Evolutionary conservation across 23 red algal genomes (phyloP).

Genomic region (Pyropia yezoensis): DNA sequence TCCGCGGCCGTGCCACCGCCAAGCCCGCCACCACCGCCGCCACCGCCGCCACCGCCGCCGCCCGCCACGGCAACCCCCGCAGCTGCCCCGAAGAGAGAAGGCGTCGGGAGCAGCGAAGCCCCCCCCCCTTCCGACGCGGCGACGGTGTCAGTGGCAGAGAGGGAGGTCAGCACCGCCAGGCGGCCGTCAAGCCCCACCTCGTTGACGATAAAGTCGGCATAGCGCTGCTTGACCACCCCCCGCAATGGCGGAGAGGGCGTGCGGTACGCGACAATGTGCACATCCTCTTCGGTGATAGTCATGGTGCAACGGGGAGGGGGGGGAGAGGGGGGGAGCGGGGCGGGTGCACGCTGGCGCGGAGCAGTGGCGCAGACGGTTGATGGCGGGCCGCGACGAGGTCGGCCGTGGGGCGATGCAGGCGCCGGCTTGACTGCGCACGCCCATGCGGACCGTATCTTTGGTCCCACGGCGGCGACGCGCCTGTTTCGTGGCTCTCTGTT

Average conservation of each 20-base stretch:
- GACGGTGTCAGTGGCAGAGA: background rate
- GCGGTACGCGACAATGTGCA: conserved; percentile 74
- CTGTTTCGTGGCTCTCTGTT: too few relatives aligned
- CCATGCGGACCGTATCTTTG: too few relatives aligned
- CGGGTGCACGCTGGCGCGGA: too few relatives aligned
- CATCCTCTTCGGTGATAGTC: conserved; percentile 53
- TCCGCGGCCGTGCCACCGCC: background rate
- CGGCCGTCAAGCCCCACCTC: conserved; percentile 34
- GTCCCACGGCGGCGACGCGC: too few relatives aligned
- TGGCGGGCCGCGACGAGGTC: too few relatives aligned
- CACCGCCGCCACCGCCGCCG: conserved; percentile 1
- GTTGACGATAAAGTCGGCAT: conserved; percentile 90
- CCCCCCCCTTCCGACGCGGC: background rate
- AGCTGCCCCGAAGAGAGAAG: background rate
- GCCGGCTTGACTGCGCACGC: too few relatives aligned
- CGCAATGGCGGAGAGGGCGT: conserved; percentile 29
- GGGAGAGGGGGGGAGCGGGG: too few relatives aligned
- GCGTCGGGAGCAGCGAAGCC: background rate
- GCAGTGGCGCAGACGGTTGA: too few relatives aligned
- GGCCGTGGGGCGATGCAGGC: too few relatives aligned
- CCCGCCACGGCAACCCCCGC: background rate
- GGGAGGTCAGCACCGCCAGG: conserved; percentile 14
- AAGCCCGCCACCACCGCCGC: too few relatives aligned
- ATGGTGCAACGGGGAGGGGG: conserved; percentile 6
- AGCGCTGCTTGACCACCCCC: conserved; percentile 52